These are phyloP conservation scores for Aspergillus ellipticus DNA, from an alignment of 495 filamentous ascomycete genomes.

Conservation along the genomic window DNA sequence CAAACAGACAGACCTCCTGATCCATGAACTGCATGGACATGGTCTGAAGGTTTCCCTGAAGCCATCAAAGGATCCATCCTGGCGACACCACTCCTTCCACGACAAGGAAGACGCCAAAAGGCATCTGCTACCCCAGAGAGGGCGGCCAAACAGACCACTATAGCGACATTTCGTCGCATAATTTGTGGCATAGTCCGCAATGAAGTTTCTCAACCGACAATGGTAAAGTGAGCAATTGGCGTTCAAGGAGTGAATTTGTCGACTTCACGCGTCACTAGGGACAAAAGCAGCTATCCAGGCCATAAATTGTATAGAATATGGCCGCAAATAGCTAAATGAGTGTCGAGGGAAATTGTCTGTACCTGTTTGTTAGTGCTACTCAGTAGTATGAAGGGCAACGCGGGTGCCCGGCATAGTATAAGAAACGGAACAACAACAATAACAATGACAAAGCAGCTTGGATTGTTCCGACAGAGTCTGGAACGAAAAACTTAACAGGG, in stretches of 20 bases:
- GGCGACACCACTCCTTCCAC: constrained; percentile 57
- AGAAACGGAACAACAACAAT: constrained; percentile 8
- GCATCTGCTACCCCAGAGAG: constrained; percentile 48
- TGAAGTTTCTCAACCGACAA: too few relatives aligned
- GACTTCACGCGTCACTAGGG: constrained; percentile 17
- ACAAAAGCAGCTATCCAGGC: constrained; percentile 16
- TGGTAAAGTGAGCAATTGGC: background rate
- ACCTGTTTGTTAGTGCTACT: background rate
- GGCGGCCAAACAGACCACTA: constrained; percentile 29
- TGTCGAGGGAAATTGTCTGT: background rate
- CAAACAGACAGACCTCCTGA: constrained; percentile 45
- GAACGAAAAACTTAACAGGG: background rate
- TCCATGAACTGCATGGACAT: constrained; percentile 53
- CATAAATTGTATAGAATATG: background rate
- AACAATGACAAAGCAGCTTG: constrained; percentile 13
- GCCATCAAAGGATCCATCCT: constrained; percentile 54
- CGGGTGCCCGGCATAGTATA: constrained; percentile 9
- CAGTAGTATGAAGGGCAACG: background rate
- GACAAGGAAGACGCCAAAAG: constrained; percentile 89
- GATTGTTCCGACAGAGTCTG: background rate
- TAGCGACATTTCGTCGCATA: constrained; percentile 20
- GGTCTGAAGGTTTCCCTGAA: constrained; percentile 40
- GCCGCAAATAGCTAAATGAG: background rate
- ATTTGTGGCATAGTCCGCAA: constrained; percentile 13
- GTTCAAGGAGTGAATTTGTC: constrained; percentile 12